A percentile compares a stretch with the other conserved stretches of the same genome.
Conservation (phyloP, 345 rosid genomes). For the Gossypium thurberi region DNA sequence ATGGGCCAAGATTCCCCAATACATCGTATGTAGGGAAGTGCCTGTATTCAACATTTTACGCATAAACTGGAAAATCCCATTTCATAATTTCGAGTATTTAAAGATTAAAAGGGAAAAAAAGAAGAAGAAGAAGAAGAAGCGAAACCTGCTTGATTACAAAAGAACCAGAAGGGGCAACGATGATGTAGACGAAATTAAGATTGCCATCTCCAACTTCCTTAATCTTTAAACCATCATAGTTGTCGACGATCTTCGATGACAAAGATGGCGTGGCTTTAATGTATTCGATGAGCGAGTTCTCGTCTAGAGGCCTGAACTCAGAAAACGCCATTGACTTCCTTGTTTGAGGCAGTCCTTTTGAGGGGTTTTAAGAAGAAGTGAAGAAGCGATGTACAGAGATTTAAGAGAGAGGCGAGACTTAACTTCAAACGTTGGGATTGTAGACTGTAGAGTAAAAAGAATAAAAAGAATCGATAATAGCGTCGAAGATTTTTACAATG, state of each 20-base stretch:
- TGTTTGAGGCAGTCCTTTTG: background rate
- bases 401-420: background rate
- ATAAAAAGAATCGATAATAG: too few species aligned
- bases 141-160: conserved; percentile 85
- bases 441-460: too few species aligned
- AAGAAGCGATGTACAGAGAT: background rate
- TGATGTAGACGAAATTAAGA: conserved; percentile 82
- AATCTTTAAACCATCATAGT: conserved; percentile 51
- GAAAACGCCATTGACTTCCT: conserved; percentile 17
- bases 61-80: background rate
- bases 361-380: background rate
- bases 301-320: conserved; percentile 67
- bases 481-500: too few species aligned
- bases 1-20: conserved; percentile 98
- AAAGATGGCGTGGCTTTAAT: conserved; percentile 66
- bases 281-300: conserved; percentile 68
- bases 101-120: background rate
- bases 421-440: too few species aligned
- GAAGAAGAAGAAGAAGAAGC: background rate
- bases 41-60: conserved; percentile 31
- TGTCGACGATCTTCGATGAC: conserved; percentile 52
- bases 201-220: conserved; percentile 98
- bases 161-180: conserved; percentile 56
- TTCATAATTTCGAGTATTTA: background rate
- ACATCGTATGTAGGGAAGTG: conserved; percentile 81